Conservation (phyloP, 805 yeast species). For the Pichia rugopelliculosa region DNA sequence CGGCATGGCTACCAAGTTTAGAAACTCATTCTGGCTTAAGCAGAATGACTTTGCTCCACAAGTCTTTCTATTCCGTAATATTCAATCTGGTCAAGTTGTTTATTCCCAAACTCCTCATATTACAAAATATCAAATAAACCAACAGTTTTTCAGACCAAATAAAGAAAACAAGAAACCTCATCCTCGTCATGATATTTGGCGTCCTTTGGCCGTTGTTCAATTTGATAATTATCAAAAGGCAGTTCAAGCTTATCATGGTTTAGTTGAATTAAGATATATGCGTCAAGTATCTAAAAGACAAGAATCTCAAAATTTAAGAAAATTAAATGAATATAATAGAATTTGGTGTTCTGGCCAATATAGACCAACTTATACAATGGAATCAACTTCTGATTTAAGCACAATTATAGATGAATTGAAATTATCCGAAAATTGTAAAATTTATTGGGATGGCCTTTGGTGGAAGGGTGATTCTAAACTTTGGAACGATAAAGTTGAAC, state of each 20-base stretch:
- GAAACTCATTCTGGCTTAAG: constrained; percentile 52
- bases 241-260: constrained; percentile 62
- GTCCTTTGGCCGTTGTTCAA: constrained; percentile 79
- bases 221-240: constrained; percentile 56
- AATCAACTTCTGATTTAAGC: constrained; percentile 79
- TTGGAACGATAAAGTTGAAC: constrained; percentile 65
- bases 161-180: constrained; percentile 83
- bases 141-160: constrained; percentile 73
- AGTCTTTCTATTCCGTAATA: constrained; percentile 73
- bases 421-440: constrained; percentile 32
- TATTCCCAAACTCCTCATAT: constrained; percentile 78
- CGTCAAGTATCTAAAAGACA: constrained; percentile 57
- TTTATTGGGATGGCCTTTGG: constrained; percentile 85
- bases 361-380: constrained; percentile 86
- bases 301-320: constrained; percentile 61
- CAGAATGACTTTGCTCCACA: constrained; percentile 70
- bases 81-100: constrained; percentile 83
- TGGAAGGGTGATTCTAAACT: constrained; percentile 71
- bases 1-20: constrained; percentile 35
- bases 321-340: constrained; percentile 67
- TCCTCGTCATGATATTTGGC: constrained; percentile 81
- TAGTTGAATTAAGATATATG: constrained; percentile 64
- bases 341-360: constrained; percentile 83
- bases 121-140: constrained; percentile 45
- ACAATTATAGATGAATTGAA: constrained; percentile 60